These are phyloP conservation scores for Tylopilus rubrobrunneus DNA, from an alignment of 768 basidiomycete genomes.

Conservation along the genomic window DNA sequence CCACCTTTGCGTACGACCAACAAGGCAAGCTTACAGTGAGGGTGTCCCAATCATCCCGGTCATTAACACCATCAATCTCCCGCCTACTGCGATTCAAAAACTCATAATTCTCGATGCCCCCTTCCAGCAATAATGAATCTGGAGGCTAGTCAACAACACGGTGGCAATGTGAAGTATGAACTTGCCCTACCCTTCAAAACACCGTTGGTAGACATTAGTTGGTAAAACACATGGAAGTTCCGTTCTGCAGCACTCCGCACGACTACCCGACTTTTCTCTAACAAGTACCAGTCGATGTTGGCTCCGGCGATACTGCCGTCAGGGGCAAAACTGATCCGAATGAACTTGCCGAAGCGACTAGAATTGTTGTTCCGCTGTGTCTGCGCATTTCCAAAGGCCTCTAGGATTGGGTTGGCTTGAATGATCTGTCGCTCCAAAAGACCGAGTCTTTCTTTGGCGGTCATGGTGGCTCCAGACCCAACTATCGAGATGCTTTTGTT, in stretches of 20 bases:
- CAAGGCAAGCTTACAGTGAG: constrained; percentile 51
- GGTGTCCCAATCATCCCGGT: constrained; percentile 80
- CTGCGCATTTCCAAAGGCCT: constrained; percentile 98
- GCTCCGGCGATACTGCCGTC: constrained; percentile 96
- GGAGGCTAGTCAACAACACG: constrained; percentile 9
- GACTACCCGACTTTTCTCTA: constrained; percentile 96
- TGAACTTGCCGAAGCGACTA: constrained; percentile 97
- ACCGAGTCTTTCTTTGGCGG: constrained; percentile 73
- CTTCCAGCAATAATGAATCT: constrained; percentile 75
- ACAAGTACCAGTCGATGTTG: constrained; percentile 97
- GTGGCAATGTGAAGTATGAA: background rate
- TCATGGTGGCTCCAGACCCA: constrained; percentile 43
- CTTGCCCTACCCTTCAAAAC: constrained; percentile 57
- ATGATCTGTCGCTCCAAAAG: constrained; percentile 93
- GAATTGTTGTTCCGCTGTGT: constrained; percentile 99
- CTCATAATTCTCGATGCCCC: constrained; percentile 76
- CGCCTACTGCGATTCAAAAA: constrained; percentile 86
- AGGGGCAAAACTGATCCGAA: constrained; percentile 89
- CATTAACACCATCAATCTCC: constrained; percentile 95
- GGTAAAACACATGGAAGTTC: constrained; percentile 97
- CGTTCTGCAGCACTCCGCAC: constrained; percentile 84
- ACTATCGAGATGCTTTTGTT: constrained; percentile 50
- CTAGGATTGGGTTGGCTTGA: constrained; percentile 95
- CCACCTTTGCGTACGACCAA: background rate
- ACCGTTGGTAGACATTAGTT: constrained; percentile 76